Conservation (phyloP, 345 rosid genomes). For the Mallotus nudiflorus region DNA sequence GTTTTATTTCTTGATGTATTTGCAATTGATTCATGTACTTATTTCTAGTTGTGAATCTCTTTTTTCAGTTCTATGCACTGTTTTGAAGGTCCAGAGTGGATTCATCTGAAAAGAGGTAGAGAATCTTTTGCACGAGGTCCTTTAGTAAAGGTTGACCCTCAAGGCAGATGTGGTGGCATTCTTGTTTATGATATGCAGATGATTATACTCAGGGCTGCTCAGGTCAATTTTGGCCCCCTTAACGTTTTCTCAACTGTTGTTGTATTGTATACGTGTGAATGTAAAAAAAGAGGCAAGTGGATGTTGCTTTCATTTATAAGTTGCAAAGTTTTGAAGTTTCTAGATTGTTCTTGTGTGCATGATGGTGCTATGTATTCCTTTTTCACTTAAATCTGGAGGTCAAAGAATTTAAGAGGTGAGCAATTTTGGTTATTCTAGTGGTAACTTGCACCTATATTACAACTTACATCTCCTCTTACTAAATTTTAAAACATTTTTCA, state of each 20-base stretch:
- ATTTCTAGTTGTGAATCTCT: slow-evolving; percentile 5
- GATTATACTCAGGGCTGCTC: slow-evolving; percentile 92
- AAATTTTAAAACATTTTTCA: no score
- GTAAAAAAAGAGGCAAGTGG: not conserved
- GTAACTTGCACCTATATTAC: no score
- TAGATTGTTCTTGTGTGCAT: not conserved
- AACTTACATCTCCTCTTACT: no score
- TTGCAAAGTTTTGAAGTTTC: not conserved
- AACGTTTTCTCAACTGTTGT: slow-evolving; percentile 8
- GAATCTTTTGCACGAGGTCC: slow-evolving; percentile 91
- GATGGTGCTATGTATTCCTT: not conserved
- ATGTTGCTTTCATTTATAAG: not conserved
- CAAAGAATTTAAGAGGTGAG: not conserved
- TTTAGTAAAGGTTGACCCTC: slow-evolving; percentile 87
- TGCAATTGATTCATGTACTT: not conserved
- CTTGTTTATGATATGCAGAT: slow-evolving; percentile 96
- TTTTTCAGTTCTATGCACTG: slow-evolving; percentile 94
- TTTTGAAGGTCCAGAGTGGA: slow-evolving; percentile 97
- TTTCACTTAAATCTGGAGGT: not conserved
- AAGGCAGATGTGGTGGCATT: slow-evolving; percentile 92
- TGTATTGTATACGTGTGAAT: not conserved
- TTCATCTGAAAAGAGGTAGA: slow-evolving; percentile 91
- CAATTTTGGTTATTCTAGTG: no score
- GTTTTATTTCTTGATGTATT: slow-evolving; percentile 3
- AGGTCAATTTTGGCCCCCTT: slow-evolving; percentile 57